Evolutionary conservation across 805 yeast genomes (phyloP).

Genomic region (Cephaloascus fragrans): DNA sequence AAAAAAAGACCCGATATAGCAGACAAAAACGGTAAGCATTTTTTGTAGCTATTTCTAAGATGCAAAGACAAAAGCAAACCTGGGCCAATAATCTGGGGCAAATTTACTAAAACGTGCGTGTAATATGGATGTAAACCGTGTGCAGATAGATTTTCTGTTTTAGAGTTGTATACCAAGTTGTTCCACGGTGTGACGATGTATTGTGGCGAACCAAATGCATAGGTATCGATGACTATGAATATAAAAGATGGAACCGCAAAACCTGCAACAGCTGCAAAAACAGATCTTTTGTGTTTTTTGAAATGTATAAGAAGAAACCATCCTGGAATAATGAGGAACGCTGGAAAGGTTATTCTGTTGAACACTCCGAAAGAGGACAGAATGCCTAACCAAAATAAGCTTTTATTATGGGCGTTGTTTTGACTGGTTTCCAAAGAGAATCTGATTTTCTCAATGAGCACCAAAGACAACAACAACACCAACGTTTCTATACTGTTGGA

Average conservation of each 20-base stretch:
- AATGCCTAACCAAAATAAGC: constrained; percentile 29
- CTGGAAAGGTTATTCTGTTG: constrained; percentile 77
- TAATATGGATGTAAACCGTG: constrained; percentile 83
- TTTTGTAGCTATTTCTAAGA: constrained; percentile 26
- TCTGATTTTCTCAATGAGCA: constrained; percentile 30
- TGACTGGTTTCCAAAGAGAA: constrained; percentile 6
- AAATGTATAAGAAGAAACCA: constrained; percentile 34
- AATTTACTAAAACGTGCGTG: constrained; percentile 64
- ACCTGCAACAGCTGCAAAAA: constrained; percentile 22
- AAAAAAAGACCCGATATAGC: constrained; percentile 50
- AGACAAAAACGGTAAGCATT: constrained; percentile 49
- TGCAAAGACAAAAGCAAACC: constrained; percentile 37
- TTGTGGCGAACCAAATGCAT: constrained; percentile 17
- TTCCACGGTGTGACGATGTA: constrained; percentile 66
- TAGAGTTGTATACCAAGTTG: constrained; percentile 63
- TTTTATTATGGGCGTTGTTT: constrained; percentile 1
- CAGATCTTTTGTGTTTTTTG: constrained; percentile 18
- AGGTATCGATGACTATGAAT: constrained; percentile 48
- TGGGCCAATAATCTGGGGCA: constrained; percentile 84
- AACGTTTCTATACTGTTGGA: constrained; percentile 79
- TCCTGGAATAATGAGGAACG: constrained; percentile 62
- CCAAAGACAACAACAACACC: constrained; percentile 39
- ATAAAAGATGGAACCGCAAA: constrained; percentile 20
- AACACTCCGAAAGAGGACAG: constrained; percentile 61
- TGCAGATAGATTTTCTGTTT: constrained; percentile 43